These are phyloP conservation scores for Sordariomycetes sp. DNA, from an alignment of 2,329 filamentous ascomycete species.

Conservation along the genomic window DNA sequence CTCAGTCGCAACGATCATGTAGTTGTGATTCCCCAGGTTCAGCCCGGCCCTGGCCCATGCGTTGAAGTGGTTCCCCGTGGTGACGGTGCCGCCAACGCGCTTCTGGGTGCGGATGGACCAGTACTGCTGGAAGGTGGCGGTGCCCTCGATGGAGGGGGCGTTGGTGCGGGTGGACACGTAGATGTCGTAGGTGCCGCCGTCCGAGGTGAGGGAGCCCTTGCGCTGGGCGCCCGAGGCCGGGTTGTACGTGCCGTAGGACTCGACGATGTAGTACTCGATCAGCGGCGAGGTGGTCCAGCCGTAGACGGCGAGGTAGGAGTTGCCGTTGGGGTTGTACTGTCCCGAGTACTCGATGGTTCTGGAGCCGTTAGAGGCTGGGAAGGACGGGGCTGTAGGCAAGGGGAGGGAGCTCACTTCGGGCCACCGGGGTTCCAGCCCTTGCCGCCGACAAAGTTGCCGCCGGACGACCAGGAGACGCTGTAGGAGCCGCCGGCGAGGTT, in stretches of 20 bases:
- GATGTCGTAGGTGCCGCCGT: slow-evolving; percentile 27
- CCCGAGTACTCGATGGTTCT: slow-evolving; percentile 17
- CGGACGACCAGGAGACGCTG: slow-evolving; percentile 29
- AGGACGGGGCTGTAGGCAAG: background rate
- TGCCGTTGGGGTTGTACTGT: slow-evolving; percentile 19
- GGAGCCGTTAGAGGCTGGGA: background rate
- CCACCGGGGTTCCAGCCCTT: slow-evolving; percentile 47
- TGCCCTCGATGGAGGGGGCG: slow-evolving; percentile 35
- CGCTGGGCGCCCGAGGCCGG: slow-evolving; percentile 19
- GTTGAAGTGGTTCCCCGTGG: slow-evolving; percentile 37
- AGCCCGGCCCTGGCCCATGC: slow-evolving; percentile 38
- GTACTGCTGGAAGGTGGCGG: slow-evolving; percentile 39
- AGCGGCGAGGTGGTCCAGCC: slow-evolving; percentile 25
- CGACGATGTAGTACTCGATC: slow-evolving; percentile 26
- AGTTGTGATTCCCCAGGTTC: slow-evolving; percentile 35
- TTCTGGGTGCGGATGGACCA: slow-evolving; percentile 39
- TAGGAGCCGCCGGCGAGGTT: slow-evolving; percentile 32
- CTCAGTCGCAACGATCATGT: slow-evolving; percentile 44
- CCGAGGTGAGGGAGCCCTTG: slow-evolving; percentile 22
- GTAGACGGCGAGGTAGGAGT: slow-evolving; percentile 24
- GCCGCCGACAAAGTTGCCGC: slow-evolving; percentile 44
- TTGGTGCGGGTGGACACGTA: slow-evolving; percentile 24
- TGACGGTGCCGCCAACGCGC: slow-evolving; percentile 38
- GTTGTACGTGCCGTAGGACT: slow-evolving; percentile 25
- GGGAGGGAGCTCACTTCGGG: slow-evolving; percentile 24